These are phyloP conservation scores for Parathielavia appendiculata DNA, from an alignment of 495 filamentous ascomycete species.

Conservation along the genomic window DNA sequence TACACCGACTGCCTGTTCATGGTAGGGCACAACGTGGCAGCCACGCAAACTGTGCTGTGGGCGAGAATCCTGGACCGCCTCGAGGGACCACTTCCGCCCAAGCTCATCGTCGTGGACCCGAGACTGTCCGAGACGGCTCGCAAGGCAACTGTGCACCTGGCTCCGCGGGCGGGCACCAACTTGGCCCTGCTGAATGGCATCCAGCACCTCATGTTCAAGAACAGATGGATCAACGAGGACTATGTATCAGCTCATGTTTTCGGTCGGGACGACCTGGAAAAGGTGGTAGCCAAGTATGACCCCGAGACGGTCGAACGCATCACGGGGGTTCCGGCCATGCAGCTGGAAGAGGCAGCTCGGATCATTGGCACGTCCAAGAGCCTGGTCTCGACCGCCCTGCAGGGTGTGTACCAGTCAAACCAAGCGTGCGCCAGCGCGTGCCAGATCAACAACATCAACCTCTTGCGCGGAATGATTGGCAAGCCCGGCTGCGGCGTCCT, in stretches of 20 bases:
- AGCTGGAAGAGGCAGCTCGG: background rate
- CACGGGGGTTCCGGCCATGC: background rate
- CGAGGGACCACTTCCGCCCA: background rate
- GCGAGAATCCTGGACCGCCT: conserved; percentile 4
- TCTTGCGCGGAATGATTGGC: conserved; percentile 1
- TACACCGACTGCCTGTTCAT: conserved; percentile 7
- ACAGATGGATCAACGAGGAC: background rate
- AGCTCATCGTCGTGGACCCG: conserved; percentile 3
- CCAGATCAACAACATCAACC: conserved; percentile 11
- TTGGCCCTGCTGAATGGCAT: conserved; percentile 6
- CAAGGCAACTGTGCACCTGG: conserved; percentile 1
- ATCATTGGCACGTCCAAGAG: background rate
- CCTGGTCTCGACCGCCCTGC: background rate
- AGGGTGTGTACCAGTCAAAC: background rate
- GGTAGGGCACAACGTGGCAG: conserved; percentile 1
- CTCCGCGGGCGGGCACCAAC: background rate
- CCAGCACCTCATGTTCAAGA: conserved; percentile 4
- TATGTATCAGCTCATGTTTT: background rate
- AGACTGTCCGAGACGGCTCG: conserved; percentile 5
- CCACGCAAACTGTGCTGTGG: conserved; percentile 1
- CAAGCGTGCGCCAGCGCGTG: conserved; percentile 3
- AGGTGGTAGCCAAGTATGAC: conserved; percentile 3
- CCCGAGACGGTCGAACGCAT: conserved; percentile 2
- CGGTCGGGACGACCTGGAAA: background rate
- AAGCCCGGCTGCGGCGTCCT: conserved; percentile 2